A percentile compares a stretch with the other conserved stretches of the same genome.
phyloP scores from a whole-genome alignment of 2,329 filamentous ascomycete genomes.

The Fusarium praegraminearum region DNA sequence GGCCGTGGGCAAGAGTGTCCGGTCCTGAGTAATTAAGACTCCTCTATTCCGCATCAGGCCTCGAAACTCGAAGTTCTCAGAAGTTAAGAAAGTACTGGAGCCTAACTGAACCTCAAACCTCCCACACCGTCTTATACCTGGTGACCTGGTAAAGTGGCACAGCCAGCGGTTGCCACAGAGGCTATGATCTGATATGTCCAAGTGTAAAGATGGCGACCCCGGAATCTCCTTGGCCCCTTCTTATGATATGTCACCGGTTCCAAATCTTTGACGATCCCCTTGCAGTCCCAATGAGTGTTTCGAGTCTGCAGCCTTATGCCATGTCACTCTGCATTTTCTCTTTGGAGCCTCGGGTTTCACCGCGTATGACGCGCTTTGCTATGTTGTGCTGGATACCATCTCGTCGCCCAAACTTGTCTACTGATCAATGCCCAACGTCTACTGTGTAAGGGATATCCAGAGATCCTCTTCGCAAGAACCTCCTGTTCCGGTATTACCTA shows the following conservation, averaged over 20 bases:
- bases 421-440: constrained; percentile 3
- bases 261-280: background rate
- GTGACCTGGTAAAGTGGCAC: background rate
- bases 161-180: background rate
- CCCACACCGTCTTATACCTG: background rate
- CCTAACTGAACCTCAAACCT: background rate
- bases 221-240: background rate
- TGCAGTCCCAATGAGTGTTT: background rate
- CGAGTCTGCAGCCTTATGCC: background rate
- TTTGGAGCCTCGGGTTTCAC: background rate
- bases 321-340: background rate
- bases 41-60: background rate
- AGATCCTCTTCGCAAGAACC: background rate
- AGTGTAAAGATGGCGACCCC: background rate
- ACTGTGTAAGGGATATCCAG: background rate
- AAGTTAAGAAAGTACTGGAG: background rate
- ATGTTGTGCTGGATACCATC: background rate
- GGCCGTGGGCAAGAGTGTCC: background rate
- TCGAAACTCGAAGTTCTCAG: background rate
- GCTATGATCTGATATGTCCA: background rate
- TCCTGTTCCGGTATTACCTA: background rate
- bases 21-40: background rate
- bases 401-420: background rate
- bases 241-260: background rate
- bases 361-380: background rate